Evolutionary conservation across 2,329 filamentous ascomycete species (phyloP), one percentile per base, ranked within the genome.

Genomic region (Claviceps pusilla): DNA sequence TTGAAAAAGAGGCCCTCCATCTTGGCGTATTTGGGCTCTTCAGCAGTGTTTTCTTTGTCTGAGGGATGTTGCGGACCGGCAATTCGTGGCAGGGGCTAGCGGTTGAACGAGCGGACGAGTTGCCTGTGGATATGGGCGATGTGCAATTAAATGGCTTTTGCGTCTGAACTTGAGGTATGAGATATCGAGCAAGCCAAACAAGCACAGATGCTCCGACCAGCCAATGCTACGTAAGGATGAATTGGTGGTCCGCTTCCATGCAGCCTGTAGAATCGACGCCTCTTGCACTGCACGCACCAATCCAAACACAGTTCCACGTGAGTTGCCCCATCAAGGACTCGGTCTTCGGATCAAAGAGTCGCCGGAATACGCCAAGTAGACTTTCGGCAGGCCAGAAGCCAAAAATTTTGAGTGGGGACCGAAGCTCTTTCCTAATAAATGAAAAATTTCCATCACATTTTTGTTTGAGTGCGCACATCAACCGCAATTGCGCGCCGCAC

Each of bases 1-100:
- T 96, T 96, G 75, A 93, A 96, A 65, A 89, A 85, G 48, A 96
- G 83, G 56, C 89, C 89, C 77, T 95, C 89, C 89, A 95, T 95
- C 56, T 48, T 39, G 19, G 14, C 45, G 24, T 24, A 24, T 19
- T 11, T 24, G 12, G 35, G 42, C 33, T 53, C 39, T 24, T 55
- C 37, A 7, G 7, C 33, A 47, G 28, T 48, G 29, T n/a, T 48
- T 31, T 42, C 28, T 37, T 24, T 24, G 10, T 48, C 33, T 12
- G 47, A n/a, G 7, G 29, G 14, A 43, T 5, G 41, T 55, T 31
- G 12, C 24, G 33, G 28, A 31, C 5, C 16, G 51, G 42, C 24
- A 35, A 50, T 35, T 29, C 14, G 16, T 19, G 29, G 47, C 19
- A 42, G 35, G 14, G 45, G 2, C 3, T 47, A 19, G 49, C 24